Conservation (phyloP, 2,329 filamentous ascomycete species). For the Fusarium nygamai region DNA sequence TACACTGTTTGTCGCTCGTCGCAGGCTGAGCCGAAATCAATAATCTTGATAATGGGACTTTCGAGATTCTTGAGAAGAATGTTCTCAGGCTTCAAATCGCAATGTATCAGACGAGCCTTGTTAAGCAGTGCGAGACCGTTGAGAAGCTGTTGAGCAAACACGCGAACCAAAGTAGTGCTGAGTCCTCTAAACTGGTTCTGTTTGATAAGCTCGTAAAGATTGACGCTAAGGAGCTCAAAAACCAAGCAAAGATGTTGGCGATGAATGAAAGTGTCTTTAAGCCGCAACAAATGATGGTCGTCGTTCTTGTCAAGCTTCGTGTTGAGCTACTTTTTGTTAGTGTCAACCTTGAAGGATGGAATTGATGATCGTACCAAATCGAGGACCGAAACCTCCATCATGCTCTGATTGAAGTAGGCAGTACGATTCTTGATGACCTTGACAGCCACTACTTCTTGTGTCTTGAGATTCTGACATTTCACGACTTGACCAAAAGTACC, state of each 20-base stretch:
- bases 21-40: slow-evolving; percentile 98
- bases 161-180: slow-evolving; percentile 94
- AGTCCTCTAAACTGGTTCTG: slow-evolving; percentile 98
- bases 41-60: slow-evolving; percentile 99
- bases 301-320: slow-evolving; percentile 99
- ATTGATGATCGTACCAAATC: slow-evolving; percentile 73
- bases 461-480: slow-evolving; percentile 98
- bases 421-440: slow-evolving; percentile 99
- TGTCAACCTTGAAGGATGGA: not conserved
- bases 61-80: slow-evolving; percentile 98
- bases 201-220: slow-evolving; percentile 98
- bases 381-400: slow-evolving; percentile 99
- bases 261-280: slow-evolving; percentile 99
- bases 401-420: slow-evolving; percentile 99
- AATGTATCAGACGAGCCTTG: slow-evolving; percentile 97
- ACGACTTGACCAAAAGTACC: slow-evolving; percentile 99
- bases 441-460: slow-evolving; percentile 96
- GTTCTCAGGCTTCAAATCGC: slow-evolving; percentile 97
- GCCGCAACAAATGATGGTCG: slow-evolving; percentile 91
- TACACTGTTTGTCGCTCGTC: slow-evolving; percentile 99
- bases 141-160: slow-evolving; percentile 95
- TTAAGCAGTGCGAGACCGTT: slow-evolving; percentile 92
- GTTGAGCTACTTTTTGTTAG: slow-evolving; percentile 74
- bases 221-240: slow-evolving; percentile 96
- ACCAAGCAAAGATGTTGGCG: slow-evolving; percentile 95